These are phyloP conservation scores for Ustilago hordei DNA, from an alignment of 1,284 basidiomycete genomes.

Conservation along the genomic window DNA sequence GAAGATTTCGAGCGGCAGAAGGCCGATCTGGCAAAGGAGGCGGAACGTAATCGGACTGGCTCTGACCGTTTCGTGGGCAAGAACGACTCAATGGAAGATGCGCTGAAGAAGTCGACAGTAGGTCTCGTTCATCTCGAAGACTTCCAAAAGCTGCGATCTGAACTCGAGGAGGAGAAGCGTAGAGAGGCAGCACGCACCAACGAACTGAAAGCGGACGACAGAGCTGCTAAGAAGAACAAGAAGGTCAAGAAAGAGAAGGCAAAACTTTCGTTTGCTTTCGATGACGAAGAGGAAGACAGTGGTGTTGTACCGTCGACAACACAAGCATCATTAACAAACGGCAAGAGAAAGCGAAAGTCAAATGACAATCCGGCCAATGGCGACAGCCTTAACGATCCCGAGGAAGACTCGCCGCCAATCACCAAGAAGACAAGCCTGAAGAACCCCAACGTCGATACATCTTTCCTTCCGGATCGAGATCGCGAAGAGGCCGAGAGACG, in stretches of 20 bases:
- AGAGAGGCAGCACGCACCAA: conserved; percentile 80
- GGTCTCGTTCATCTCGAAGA: conserved; percentile 93
- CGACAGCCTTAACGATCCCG: conserved; percentile 12
- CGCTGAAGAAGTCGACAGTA: conserved; percentile 90
- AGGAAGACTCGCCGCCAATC: conserved; percentile 3
- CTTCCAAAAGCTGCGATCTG: conserved; percentile 80
- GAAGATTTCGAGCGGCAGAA: conserved; percentile 91
- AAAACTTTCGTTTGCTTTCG: conserved; percentile 83
- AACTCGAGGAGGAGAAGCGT: conserved; percentile 90
- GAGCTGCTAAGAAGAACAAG: conserved; percentile 74
- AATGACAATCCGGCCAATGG: conserved; percentile 13
- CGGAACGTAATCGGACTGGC: conserved; percentile 65
- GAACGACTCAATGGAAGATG: conserved; percentile 93
- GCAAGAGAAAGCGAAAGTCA: conserved; percentile 56
- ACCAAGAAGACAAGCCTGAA: conserved; percentile 79
- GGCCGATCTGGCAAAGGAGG: conserved; percentile 76
- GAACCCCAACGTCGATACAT: conserved; percentile 96
- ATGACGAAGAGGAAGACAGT: conserved; percentile 59
- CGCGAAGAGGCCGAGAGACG: conserved; percentile 90
- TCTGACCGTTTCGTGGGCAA: conserved; percentile 89
- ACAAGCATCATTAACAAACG: conserved; percentile 46
- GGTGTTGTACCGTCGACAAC: conserved; percentile 10
- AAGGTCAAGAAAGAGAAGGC: conserved; percentile 88
- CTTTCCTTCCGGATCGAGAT: conserved; percentile 95
- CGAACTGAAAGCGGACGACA: conserved; percentile 46